Base-by-base conservation (phyloP, 805 yeast genomes). In the Babjeviella inositovora region DNA sequence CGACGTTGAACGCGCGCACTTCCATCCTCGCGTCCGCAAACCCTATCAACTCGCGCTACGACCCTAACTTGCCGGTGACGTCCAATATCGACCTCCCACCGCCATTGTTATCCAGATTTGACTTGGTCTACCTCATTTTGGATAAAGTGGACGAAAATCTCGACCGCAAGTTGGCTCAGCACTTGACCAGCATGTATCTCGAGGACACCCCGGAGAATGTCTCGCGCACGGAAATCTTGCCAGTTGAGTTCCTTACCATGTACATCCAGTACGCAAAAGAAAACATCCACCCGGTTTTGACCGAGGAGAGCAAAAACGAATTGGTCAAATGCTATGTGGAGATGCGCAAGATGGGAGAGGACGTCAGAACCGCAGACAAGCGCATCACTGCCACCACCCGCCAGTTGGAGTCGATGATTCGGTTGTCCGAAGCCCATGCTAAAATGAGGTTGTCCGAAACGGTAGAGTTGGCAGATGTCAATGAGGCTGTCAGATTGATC, bases 351-450 rank as follows among this genome's bases (percentile, higher is more conserved):
- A 53, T 82, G 31, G 98, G 98, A 25, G 97, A 90, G 40, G 97
- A 84, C 43, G 65, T 76, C 5, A 59, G 94, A 28, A 56, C 84
- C 2, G 59, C 82, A 8, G 97, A 90, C 32, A 79, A 75, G 47
- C 61, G 99, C 37, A 79, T 90, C 34, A 90, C 99, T 1, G 99
- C 99, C 4, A 90, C 99, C 1, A 87, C 99, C 2, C 69, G 99
- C 51, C 98, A 90, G 47, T 58, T 90, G 27, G 98, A 90, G 50
- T 74, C 92, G 24, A 81, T 90, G 93, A 85, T 87, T 34, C 70
- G 98, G 41, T 58, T 90, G 24, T 50, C 93, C 0, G 98, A 90
- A 50, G 98, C 97, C 0, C 97, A 90, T 45, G 98, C 99, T 2
- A 85, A 84, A 50, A 80, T 90, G 93, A 70, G 94, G 37, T 57